Evolutionary conservation across 768 basidiomycete genomes (phyloP).

Genomic region (Boletus coccyginus): DNA sequence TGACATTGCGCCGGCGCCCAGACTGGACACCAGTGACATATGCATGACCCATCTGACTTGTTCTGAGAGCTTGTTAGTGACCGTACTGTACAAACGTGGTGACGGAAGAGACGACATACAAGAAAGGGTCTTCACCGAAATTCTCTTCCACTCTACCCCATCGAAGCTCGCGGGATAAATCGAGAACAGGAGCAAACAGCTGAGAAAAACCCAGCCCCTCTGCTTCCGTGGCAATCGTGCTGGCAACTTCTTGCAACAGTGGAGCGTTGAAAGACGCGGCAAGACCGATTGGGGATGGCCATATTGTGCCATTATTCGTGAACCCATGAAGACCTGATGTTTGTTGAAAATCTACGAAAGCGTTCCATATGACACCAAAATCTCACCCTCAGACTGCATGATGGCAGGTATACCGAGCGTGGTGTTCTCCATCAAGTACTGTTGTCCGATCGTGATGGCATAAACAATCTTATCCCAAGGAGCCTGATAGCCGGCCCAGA

Average conservation of each 20-base stretch:
- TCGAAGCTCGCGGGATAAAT: constrained; percentile 61
- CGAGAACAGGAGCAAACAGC: constrained; percentile 66
- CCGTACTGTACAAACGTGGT: neutral
- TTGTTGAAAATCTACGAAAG: constrained; percentile 26
- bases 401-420: constrained; percentile 69
- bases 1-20: constrained; percentile 53
- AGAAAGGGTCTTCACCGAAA: constrained; percentile 63
- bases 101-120: constrained; percentile 33
- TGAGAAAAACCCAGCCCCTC: constrained; percentile 63
- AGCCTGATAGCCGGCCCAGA: constrained; percentile 63
- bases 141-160: constrained; percentile 73
- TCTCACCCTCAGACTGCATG: constrained; percentile 34
- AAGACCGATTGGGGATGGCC: constrained; percentile 66
- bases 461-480: constrained; percentile 61
- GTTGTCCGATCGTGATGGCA: constrained; percentile 41
- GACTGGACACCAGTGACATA: constrained; percentile 62
- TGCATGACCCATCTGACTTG: constrained; percentile 58
- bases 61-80: constrained; percentile 29
- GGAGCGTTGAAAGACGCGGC: constrained; percentile 59
- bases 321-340: constrained; percentile 61
- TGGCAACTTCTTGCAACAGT: constrained; percentile 49
- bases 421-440: constrained; percentile 68
- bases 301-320: constrained; percentile 67
- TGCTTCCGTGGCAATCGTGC: constrained; percentile 54
- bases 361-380: constrained; percentile 37